Evolutionary conservation across 1,284 basidiomycete genomes (phyloP), one percentile per base, ranked within the genome.

Genomic region (Xerocomus cyaneibrunnescens): DNA sequence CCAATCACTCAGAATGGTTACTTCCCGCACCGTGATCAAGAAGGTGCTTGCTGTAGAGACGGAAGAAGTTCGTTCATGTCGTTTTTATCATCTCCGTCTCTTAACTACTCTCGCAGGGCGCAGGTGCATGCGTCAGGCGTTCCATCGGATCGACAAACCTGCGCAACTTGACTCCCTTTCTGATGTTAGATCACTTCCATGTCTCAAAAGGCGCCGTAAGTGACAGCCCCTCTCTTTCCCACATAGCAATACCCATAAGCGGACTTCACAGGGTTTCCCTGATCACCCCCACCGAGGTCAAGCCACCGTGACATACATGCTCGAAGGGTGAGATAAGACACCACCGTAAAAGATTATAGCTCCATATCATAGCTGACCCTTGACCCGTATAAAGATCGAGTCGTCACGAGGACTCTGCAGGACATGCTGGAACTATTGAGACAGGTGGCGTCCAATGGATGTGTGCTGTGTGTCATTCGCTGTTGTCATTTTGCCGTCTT

Each of bases 371-470:
- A 0, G n/a, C 47, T 45, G 8, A 54, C 21, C 31, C 17, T 27
- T 32, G 5, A 10, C 27, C 17, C n/a, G 8, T n/a, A 1, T 47
- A 81, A 78, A 36, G 75, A 30, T 69, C 80, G n/a, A 85, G 83
- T 59, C 76, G 81, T 52, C 95, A 98, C 64, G 95, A 98, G 71
- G 96, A 98, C 68, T 96, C 93, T 27, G 85, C 85, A 5, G 94
- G 95, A 2, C 92, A 98, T 70, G 79, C 81, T 50, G 92, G 93
- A 35, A 80, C 76, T 8, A 89, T 98, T 55, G 83, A 84, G 39
- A 72, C 87, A 5, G 94, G 95, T 8, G 94, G 92, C 50, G 85
- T 96, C 3, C 94, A 97, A 65, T 97, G 93, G 92, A 97, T 97
- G 94, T 88, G 85, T 63, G 94, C 93, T 12, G 91, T 89, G 55